These are phyloP conservation scores for Phylloporus sp. DNA, from an alignment of 768 basidiomycete genomes.

Conservation along the genomic window DNA sequence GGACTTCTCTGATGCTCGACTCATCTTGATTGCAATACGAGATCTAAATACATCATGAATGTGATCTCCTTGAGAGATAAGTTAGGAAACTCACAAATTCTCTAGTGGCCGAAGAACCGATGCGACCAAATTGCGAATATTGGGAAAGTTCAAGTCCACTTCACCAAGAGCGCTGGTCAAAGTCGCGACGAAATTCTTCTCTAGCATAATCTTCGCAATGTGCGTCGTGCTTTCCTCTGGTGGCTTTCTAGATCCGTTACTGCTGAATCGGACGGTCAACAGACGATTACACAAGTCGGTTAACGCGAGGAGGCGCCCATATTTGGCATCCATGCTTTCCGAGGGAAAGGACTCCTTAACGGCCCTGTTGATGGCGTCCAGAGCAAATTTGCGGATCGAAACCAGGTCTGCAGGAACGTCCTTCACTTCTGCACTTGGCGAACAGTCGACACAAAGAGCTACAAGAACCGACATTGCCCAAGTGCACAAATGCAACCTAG, in stretches of 20 bases:
- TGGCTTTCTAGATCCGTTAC: conserved; percentile 45
- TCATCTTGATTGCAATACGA: conserved; percentile 98
- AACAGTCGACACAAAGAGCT: conserved; percentile 87
- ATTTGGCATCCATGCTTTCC: conserved; percentile 66
- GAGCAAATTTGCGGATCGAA: conserved; percentile 87
- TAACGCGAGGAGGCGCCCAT: conserved; percentile 83
- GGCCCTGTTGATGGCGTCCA: conserved; percentile 82
- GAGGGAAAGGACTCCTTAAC: conserved; percentile 70
- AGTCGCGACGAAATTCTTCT: conserved; percentile 91
- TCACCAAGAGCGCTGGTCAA: conserved; percentile 87
- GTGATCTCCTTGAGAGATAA: not conserved
- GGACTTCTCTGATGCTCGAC: conserved; percentile 61
- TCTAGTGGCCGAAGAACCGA: conserved; percentile 87
- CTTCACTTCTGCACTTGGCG: conserved; percentile 60
- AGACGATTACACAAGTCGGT: conserved; percentile 86
- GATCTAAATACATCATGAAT: conserved; percentile 47
- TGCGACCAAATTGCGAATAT: conserved; percentile 79
- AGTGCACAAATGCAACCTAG: conserved; percentile 61
- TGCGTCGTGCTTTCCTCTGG: conserved; percentile 78
- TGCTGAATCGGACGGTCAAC: conserved; percentile 70
- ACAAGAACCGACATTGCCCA: conserved; percentile 90
- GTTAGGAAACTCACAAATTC: conserved; percentile 59
- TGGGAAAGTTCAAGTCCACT: conserved; percentile 93
- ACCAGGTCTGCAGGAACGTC: conserved; percentile 74
- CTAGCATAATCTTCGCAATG: conserved; percentile 95